Base-by-base conservation (phyloP, 2,329 filamentous ascomycete genomes). In the Fusarium xylarioides region DNA sequence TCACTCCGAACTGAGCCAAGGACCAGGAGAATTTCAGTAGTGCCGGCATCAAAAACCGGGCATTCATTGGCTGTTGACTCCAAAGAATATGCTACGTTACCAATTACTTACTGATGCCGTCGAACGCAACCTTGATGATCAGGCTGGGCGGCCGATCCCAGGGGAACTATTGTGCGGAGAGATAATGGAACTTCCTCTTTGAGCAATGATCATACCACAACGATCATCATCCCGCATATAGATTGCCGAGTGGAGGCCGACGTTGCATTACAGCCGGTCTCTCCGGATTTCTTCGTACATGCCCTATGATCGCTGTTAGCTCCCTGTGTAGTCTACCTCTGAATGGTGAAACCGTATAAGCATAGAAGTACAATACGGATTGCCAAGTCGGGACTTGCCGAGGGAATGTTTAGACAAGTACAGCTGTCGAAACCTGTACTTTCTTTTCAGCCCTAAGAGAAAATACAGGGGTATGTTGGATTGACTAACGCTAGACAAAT, bases 81-180 rank as follows among this genome's bases (percentile, higher is more conserved):
- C 2, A 19, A 34, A 26, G n/a, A 19, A 11, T 15, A 34, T 21
- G 49, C 9, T 35, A 52, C 23, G 50, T 38, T 38, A 38, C 34
- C 8, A 14, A 55, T 7, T 26, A 7, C 7, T 6, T 8, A 10
- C 8, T 11, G 5, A 44, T 34, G 11, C 2, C 12, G 2, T 35
- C 9, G 4, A 23, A 34, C 11, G 11, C 10, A 28, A 34, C 28
- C 19, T 40, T 43, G 42, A 28, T 28, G 8, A 28, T 35, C 23
- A 28, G 30, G 30, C 54, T 49, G n/a, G n/a, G 54, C 54, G 54
- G 40, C 54, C 54, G 54, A 57, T n/a, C 54, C 54, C 19, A 35
- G 54, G 26, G 28, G 40, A 26, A 47, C 28, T 32, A 56, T 56
- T 47, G n/a, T 16, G 18, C 7, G 15, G 40, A 35, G 38, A 26